These are phyloP conservation scores for Stereum hirsutum DNA, from an alignment of 1,284 basidiomycete species.

Conservation along the genomic window DNA sequence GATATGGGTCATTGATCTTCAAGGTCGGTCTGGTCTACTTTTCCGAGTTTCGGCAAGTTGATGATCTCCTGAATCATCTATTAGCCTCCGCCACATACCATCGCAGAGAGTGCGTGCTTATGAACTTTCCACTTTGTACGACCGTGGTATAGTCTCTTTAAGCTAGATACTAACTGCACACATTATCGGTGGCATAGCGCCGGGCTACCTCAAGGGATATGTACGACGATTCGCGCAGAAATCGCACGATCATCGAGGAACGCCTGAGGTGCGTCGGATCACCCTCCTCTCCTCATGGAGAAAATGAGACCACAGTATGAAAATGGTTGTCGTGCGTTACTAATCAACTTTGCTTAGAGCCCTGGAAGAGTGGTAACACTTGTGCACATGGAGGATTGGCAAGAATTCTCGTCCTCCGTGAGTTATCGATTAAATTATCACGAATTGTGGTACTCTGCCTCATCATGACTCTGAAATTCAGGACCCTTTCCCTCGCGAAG, in stretches of 20 bases:
- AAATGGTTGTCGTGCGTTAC: no score
- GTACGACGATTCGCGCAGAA: slow-evolving; percentile 81
- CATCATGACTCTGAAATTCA: slow-evolving; percentile 18
- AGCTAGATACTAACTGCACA: no score
- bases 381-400: slow-evolving; percentile 81
- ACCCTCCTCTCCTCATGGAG: neutral
- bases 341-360: slow-evolving; percentile 29
- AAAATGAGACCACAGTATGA: neutral
- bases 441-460: neutral
- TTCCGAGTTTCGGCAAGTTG: neutral
- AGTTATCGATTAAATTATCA: slow-evolving; percentile 12
- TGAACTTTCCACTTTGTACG: neutral
- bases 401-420: slow-evolving; percentile 55
- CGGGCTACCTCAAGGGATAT: slow-evolving; percentile 81
- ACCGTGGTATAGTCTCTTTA: no score
- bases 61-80: neutral
- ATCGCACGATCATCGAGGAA: slow-evolving; percentile 83
- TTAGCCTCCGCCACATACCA: slow-evolving; percentile 70
- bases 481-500: slow-evolving; percentile 72
- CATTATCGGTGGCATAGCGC: slow-evolving; percentile 27
- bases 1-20: slow-evolving; percentile 78
- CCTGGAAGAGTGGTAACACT: slow-evolving; percentile 86
- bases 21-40: slow-evolving; percentile 36
- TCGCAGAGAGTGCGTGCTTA: slow-evolving; percentile 36
- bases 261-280: slow-evolving; percentile 56